Evolutionary conservation across 306 rosid species (phyloP), one percentile per base, ranked within the genome.

Genomic region (Quercus dentata): DNA sequence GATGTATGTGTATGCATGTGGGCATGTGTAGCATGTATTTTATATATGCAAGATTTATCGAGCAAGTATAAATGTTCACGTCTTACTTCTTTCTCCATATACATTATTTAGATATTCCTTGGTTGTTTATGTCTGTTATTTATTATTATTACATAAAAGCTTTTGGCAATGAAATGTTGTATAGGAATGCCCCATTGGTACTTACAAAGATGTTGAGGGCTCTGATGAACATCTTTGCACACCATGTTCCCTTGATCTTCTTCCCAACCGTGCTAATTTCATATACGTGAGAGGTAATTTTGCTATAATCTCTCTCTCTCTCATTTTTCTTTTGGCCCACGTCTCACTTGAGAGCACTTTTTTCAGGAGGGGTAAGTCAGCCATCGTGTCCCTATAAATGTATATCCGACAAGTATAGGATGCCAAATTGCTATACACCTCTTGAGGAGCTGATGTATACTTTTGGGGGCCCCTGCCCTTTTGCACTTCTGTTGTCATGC

Each of bases 381-480:
- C 76, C 88, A 78, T 77, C 90, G 44, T 94, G 98, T 79, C 98
- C 97, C 35, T 94, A 92, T 85, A 84, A 80, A 86, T 94, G 98
- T 78, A 84, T 94, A 82, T 91, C 97, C 58, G 97, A 94, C 78
- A 94, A 94, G 75, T 94, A 94, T 83, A 88, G 97, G 83, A 88
- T 90, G 97, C 98, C 98, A 70, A 94, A 91, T 80, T 94, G 98
- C 87, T 91, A 89, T 71, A 92, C 98, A 28, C 97, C 98, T 83
- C 88, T 94, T 56, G 98, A 94, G 87, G 98, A 94, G 86, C 94
- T 95, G 81, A 80, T 91, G 83, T 92, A 91, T 88, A 89, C 99
- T 76, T 95, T 92, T 84, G 91, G 97, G 75, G 99, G 97, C 14
- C 97, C 97, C 82, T 91, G 91, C 91, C 94, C 88, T 49, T 95